Evolutionary conservation across 306 rosid genomes (phyloP), one percentile per base, ranked within the genome.

Genomic region (Malus asiatica): DNA sequence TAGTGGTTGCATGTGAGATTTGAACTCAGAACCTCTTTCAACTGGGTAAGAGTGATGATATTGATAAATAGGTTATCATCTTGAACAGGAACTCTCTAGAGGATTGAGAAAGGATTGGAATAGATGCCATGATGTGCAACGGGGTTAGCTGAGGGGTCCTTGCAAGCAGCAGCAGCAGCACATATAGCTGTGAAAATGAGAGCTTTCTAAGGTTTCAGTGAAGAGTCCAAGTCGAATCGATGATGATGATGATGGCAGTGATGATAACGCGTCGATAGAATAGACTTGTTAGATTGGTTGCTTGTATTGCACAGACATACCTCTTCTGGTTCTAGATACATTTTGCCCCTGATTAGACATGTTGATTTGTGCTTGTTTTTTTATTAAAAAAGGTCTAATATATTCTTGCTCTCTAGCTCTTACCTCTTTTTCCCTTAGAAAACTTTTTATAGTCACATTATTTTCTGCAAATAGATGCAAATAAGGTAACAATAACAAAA

Each of bases 141-240:
- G 51, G 68, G 68, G 70, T 66, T 66, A 35, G 70, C 10, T 35
- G 29, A 66, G 51, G 29, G 2, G 48, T 19, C 27, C 46, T 35
- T 66, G 5, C n/a, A 8, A 74, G 60, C 61, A 61, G 69, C 68
- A 73, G 60, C 78, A 73, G 48, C 25, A 11, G 2, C 27, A 57
- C 2, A 57, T 57, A 57, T 57, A 57, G 13, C 11, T 57, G 2
- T 57, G 13, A 10, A 79, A 71, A 22, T 35, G 40, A 38, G 70
- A 76, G 68, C 63, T 67, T 72, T 75, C 70, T 44, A 66, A 29
- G 16, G 70, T 42, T 62, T 44, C 70, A 66, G 87, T 82, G 96
- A 86, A 81, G 87, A 85, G 92, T 87, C 92, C 89, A 86, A 72
- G 57, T 80, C 74, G 72, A 83, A 73, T 84, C 51, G 80, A 83